phyloP scores from a whole-genome alignment of 257 asterid species.

The Solanum arcanum region DNA sequence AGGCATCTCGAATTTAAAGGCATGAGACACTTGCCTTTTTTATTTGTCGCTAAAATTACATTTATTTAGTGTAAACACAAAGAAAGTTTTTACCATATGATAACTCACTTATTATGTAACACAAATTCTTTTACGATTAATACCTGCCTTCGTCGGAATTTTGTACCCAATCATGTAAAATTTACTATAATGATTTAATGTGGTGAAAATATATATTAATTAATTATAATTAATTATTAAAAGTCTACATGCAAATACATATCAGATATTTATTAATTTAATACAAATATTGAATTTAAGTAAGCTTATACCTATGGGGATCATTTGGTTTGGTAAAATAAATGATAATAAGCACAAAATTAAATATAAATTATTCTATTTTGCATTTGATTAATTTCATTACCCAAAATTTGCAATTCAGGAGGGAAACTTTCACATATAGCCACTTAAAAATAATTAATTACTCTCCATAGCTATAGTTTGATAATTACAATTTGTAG shows the following conservation, averaged over 20 bases:
- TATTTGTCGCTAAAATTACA: neutral
- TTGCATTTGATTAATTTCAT: neutral
- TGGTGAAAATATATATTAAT: neutral
- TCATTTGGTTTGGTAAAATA: neutral
- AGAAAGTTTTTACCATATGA: neutral
- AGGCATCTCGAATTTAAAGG: neutral
- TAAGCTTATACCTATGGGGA: neutral
- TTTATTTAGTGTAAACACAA: neutral
- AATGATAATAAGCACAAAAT: neutral
- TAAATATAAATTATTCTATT: neutral
- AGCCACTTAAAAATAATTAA: no score
- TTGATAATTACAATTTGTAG: no score
- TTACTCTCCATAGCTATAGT: no score
- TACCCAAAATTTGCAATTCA: neutral
- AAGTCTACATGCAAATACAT: neutral
- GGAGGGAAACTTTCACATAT: fast-evolving
- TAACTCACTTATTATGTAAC: neutral
- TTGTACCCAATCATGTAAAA: neutral
- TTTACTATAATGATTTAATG: neutral
- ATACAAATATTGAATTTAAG: neutral
- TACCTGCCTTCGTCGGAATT: neutral
- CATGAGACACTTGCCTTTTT: neutral
- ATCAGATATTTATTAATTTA: neutral
- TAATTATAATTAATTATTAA: neutral
- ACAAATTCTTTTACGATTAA: neutral